Conservation (phyloP, 352 stramenopile species). For the Nothophytophthora sp. region DNA sequence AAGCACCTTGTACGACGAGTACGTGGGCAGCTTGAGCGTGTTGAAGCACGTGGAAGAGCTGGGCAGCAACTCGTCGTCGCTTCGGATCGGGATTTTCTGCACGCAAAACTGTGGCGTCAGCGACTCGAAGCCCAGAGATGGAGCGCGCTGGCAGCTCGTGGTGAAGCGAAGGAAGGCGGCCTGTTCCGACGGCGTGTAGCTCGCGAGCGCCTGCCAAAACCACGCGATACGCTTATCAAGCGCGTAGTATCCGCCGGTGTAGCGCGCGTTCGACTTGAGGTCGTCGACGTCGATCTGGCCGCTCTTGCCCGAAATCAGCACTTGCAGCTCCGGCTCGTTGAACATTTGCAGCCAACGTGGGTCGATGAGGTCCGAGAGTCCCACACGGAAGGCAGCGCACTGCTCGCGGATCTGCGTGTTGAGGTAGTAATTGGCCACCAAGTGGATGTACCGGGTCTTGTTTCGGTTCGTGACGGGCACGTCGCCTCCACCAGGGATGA, state of each 20-base stretch:
- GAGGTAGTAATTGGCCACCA: constrained; percentile 96
- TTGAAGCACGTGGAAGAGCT: constrained; percentile 98
- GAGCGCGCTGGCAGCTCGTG: constrained; percentile 94
- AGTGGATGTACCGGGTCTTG: constrained; percentile 95
- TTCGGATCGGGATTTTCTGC: constrained; percentile 60
- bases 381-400: constrained; percentile 92
- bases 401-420: constrained; percentile 93
- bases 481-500: constrained; percentile 89
- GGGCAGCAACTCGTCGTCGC: constrained; percentile 89
- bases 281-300: constrained; percentile 72
- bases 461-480: constrained; percentile 93
- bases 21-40: constrained; percentile 96
- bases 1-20: constrained; percentile 94
- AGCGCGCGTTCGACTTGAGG: constrained; percentile 87
- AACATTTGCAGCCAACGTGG: constrained; percentile 94
- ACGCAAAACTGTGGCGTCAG: constrained; percentile 96
- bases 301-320: constrained; percentile 90
- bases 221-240: constrained; percentile 75
- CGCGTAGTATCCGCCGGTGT: constrained; percentile 94
- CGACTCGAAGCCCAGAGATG: constrained; percentile 93
- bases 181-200: constrained; percentile 85
- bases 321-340: constrained; percentile 96
- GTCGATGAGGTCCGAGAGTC: constrained; percentile 94
- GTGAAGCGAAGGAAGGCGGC: constrained; percentile 94
- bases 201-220: constrained; percentile 69